Conservation (phyloP, 345 rosid species). For the Cardamine chenopodiifolia region DNA sequence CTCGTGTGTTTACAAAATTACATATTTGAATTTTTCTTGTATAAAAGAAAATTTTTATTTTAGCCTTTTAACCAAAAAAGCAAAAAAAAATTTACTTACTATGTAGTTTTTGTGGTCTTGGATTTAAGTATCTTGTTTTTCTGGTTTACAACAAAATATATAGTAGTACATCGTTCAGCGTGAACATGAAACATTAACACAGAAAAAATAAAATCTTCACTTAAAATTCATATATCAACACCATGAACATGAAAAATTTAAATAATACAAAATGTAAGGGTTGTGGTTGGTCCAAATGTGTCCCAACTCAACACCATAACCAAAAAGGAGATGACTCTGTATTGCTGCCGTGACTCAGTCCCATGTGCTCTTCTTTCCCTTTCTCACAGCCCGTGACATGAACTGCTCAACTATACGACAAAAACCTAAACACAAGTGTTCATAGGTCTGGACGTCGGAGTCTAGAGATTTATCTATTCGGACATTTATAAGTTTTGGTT, state of each 20-base stretch:
- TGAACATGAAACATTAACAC: neutral
- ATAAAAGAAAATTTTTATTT: no score
- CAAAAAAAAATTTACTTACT: neutral
- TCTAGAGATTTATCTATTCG: no score
- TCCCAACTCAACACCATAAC: constrained; percentile 30
- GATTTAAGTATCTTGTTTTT: neutral
- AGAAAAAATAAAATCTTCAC: neutral
- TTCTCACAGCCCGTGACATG: constrained; percentile 40
- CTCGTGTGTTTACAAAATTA: neutral
- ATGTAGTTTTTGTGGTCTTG: neutral
- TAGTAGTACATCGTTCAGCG: neutral
- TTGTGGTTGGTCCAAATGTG: constrained; percentile 33
- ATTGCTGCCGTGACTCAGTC: constrained; percentile 40
- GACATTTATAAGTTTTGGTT: no score
- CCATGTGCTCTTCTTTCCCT: constrained; percentile 42
- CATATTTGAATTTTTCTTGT: no score
- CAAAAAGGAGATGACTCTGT: constrained; percentile 28
- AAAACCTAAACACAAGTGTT: constrained; percentile 20
- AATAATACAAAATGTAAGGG: constrained; percentile 13
- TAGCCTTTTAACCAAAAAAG: no score
- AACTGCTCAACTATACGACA: constrained; percentile 30
- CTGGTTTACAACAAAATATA: neutral
- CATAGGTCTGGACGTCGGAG: no score
- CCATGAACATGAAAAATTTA: neutral
- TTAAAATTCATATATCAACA: neutral